Conservation (phyloP, 441 rosid species). For the Biscutella auriculata region DNA sequence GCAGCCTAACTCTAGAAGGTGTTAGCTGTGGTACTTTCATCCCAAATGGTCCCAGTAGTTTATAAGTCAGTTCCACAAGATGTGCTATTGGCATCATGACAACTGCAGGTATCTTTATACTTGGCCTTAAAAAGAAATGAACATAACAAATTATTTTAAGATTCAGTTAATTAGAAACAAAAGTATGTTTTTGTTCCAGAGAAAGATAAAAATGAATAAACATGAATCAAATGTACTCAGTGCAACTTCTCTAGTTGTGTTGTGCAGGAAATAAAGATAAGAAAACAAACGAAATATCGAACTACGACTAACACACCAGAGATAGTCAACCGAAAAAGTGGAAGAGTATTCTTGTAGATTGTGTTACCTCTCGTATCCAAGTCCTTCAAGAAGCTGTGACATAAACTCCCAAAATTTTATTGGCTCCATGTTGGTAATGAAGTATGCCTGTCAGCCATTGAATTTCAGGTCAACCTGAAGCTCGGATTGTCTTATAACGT, state of each 20-base stretch:
- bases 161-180: too few relatives aligned
- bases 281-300: neutral
- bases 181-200: too few relatives aligned
- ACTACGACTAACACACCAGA: neutral
- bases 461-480: neutral
- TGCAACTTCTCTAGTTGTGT: neutral
- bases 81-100: slow-evolving; percentile 82
- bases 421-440: slow-evolving; percentile 83
- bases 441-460: slow-evolving; percentile 58
- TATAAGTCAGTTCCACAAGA: slow-evolving; percentile 55
- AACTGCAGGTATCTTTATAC: slow-evolving; percentile 66
- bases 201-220: too few relatives aligned
- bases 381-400: slow-evolving; percentile 62
- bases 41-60: slow-evolving; percentile 63
- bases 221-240: neutral
- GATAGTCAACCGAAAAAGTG: neutral
- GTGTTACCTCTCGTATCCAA: slow-evolving; percentile 75
- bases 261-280: neutral
- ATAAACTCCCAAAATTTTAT: slow-evolving; percentile 88
- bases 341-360: neutral
- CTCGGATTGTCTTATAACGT: neutral
- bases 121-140: slow-evolving; percentile 48
- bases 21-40: slow-evolving; percentile 90
- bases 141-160: too few relatives aligned
- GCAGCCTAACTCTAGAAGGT: slow-evolving; percentile 85